Base-by-base conservation (phyloP, 2,329 filamentous ascomycete species). In the Cladobotryum protrusum region DNA sequence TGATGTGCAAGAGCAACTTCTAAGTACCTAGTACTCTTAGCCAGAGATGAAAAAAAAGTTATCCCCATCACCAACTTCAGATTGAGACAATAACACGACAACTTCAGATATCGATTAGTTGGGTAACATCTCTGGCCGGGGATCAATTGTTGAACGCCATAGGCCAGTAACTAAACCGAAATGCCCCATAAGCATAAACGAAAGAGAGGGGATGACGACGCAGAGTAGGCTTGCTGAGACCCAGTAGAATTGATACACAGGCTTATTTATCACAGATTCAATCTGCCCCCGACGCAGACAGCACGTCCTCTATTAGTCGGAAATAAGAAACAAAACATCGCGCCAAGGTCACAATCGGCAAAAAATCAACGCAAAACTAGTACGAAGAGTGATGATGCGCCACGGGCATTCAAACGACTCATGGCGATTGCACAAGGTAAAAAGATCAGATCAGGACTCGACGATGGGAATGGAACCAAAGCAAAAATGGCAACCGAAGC, bases 391-490 rank as follows among this genome's bases (percentile, higher is more conserved):
- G 84, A 95, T 65, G 93, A 97, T 69, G 91, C 87, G 1, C 93
- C 93, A 0, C 86, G 89, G 57, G 89, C 87, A 1, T 99, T 99
- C 68, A 81, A 82, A 54, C 83, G 90, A 12, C 72, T 97, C 54
- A 93, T 97, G 87, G 82, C 87, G 33, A 80, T 83, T 57, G 79
- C 85, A 37, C 68, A 73, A 14, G 67, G 81, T n/a, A 83, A 82
- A 61, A 79, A 75, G 53, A 67, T 77, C 9, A 76, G 77, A 5
- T 79, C 77, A 9, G 83, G 85, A 6, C 73, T 95, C 8, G 86
- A 95, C 63, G 81, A 93, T 56, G 87, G 87, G n/a, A 61, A 61
- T 43, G 60, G 45, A 4, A 44, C 45, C n/a, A 62, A 56, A 41
- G 47, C 52, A 43, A 54, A 47, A 36, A 59, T 63, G 35, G 52